Evolutionary conservation across 257 asterid genomes (phyloP), one percentile per base, ranked within the genome.

Genomic region (Rehmannia glutinosa): DNA sequence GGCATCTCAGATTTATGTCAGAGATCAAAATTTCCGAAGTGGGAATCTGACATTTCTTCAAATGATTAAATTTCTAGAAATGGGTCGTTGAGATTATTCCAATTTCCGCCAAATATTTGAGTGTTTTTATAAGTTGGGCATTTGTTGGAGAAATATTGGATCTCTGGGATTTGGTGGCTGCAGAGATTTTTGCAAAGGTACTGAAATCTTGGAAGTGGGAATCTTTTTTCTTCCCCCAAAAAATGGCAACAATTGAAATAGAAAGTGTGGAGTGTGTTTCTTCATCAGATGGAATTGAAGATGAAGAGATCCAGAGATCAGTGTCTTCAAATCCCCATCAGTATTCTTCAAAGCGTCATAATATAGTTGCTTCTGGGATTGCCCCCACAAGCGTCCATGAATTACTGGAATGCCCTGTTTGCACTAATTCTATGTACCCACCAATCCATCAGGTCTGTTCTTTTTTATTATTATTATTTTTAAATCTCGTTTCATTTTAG

Each of bases 401-500:
- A 74, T 85, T 90, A 82, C 88, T 89, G 55, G 97, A 89, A 77
- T 89, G 97, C 81, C 97, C 97, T 50, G 95, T 89, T 71, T 89
- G 97, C 47, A 89, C 92, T 61, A 89, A 89, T 75, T 89, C 96
- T 59, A 90, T 90, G 97, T 90, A 87, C 74, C 97, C 97, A 3
- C 97, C 97, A 28, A 90, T 90, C 55, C 95, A 90, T 76, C 97
- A 90, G 97, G 97, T 90, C 49, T 51, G 49, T 12, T 19, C 66
- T 46, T 11, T n/a, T n/a, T n/a, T n/a, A n/a, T n/a, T n/a, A n/a
- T n/a, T n/a, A n/a, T n/a, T n/a, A n/a, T n/a, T n/a, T n/a, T n/a
- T n/a, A n/a, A n/a, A 1, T 39, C 25, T 56, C 39, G 25, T n/a
- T 54, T 27, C 53, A 8, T 1, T 41, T 50, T 17, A 0, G 9